Evolutionary conservation across 106 monocot genomes (phyloP).

Genomic region (Dendrobium catenatum): DNA sequence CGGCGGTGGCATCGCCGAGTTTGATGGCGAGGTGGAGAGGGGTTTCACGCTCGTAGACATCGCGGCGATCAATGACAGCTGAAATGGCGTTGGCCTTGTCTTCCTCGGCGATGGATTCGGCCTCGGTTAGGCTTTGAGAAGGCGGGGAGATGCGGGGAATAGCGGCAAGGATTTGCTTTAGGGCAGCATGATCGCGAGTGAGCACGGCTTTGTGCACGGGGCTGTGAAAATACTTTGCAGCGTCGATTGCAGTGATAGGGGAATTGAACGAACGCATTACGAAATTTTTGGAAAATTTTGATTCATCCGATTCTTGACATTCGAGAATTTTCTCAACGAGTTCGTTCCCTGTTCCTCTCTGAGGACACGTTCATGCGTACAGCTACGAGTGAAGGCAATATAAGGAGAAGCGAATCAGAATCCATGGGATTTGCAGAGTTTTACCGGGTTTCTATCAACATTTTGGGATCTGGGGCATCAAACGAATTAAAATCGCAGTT

Average conservation of each 20-base stretch:
- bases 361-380: not conserved
- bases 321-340: not conserved
- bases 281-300: not conserved
- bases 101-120: conserved; percentile 36
- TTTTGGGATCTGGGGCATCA: not conserved
- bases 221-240: conserved; percentile 9
- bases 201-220: conserved; percentile 15
- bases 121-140: conserved; percentile 6
- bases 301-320: not conserved
- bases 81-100: conserved; percentile 38
- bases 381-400: not conserved
- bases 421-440: not conserved
- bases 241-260: conserved; percentile 6
- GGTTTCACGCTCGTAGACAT: conserved; percentile 50
- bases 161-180: not conserved
- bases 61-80: conserved; percentile 39
- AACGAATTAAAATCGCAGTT: not conserved
- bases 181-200: not conserved
- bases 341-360: not conserved
- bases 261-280: conserved; percentile 1
- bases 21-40: conserved; percentile 53
- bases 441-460: not conserved
- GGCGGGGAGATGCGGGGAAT: conserved; percentile 6
- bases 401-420: not conserved
- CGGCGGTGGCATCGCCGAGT: conserved; percentile 28